Percentiles rank a stretch among this genome's conserved stretches.
phyloP scores from a whole-genome alignment of 164 flowering plant genomes.

The Platanus orientalis region DNA sequence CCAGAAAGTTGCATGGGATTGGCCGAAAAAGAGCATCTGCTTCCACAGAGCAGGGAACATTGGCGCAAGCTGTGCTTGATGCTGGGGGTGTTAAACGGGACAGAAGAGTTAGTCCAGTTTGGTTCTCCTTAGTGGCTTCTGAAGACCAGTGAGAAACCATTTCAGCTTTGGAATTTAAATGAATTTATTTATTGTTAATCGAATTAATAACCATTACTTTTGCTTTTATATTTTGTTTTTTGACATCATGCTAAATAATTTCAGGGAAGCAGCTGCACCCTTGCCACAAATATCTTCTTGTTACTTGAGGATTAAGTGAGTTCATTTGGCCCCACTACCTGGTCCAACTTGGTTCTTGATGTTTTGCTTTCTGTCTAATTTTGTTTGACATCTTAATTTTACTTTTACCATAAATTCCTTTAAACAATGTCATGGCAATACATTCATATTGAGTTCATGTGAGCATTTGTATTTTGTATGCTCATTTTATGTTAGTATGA shows the following conservation, averaged over 20 bases:
- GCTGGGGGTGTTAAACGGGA: constrained; percentile 33
- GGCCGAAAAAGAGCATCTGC: constrained; percentile 40
- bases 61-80: constrained; percentile 53
- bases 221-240: neutral
- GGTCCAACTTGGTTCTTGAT: neutral
- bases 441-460: too few species aligned
- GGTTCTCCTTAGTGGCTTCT: constrained; percentile 83
- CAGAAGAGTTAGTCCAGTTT: constrained; percentile 58
- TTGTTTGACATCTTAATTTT: constrained; percentile 1
- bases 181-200: neutral
- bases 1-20: constrained; percentile 46
- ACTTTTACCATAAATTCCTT: too few species aligned
- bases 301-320: constrained; percentile 66
- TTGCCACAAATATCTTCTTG: constrained; percentile 49
- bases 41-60: constrained; percentile 22
- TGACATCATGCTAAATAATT: constrained; percentile 17
- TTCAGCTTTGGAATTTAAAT: constrained; percentile 1
- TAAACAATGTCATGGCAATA: too few species aligned
- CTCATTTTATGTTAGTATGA: too few species aligned
- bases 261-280: constrained; percentile 61
- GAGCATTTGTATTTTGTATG: too few species aligned
- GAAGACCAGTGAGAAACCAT: constrained; percentile 63
- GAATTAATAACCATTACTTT: neutral
- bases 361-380: constrained; percentile 1
- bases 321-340: constrained; percentile 8